These are phyloP conservation scores for Flaveria floridana DNA, from an alignment of 140 eudicot genomes.

Conservation along the genomic window DNA sequence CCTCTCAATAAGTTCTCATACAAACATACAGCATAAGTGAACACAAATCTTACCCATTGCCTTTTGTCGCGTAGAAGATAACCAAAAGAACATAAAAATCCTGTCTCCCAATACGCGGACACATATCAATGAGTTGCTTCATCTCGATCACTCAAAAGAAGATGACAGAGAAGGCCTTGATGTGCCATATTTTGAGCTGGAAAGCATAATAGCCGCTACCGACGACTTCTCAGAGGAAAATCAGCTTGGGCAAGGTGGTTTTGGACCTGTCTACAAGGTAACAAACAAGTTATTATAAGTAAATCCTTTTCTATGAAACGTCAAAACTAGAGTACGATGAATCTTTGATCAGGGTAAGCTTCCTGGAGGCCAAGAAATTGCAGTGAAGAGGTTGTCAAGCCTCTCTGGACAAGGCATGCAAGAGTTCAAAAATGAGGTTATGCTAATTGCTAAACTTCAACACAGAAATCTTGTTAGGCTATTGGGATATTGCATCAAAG, in stretches of 20 bases:
- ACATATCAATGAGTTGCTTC: slow-evolving; percentile 1
- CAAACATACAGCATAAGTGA: background rate
- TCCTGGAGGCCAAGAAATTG: slow-evolving; percentile 50
- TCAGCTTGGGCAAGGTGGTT: slow-evolving; percentile 61
- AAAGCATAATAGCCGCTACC: slow-evolving; percentile 45
- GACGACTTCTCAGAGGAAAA: slow-evolving; percentile 36
- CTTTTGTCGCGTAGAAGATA: background rate
- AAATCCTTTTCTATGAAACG: background rate
- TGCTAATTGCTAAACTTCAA: slow-evolving; percentile 56
- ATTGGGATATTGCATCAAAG: slow-evolving; percentile 50
- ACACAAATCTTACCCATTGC: background rate
- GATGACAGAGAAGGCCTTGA: slow-evolving; percentile 30
- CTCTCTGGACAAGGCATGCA: slow-evolving; percentile 51
- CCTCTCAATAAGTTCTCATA: no score
- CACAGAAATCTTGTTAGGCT: slow-evolving; percentile 58
- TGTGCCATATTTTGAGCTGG: slow-evolving; percentile 37
- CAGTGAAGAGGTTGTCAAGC: slow-evolving; percentile 58
- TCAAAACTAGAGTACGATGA: background rate
- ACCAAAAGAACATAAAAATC: background rate
- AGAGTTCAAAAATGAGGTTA: slow-evolving; percentile 55
- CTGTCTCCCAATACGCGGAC: background rate
- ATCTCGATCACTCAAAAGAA: slow-evolving; percentile 18
- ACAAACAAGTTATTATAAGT: background rate
- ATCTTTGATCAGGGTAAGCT: slow-evolving; percentile 38
- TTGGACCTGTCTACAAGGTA: slow-evolving; percentile 33